Evolutionary conservation across 164 flowering plant species (phyloP).

Genomic region (Piper longum): DNA sequence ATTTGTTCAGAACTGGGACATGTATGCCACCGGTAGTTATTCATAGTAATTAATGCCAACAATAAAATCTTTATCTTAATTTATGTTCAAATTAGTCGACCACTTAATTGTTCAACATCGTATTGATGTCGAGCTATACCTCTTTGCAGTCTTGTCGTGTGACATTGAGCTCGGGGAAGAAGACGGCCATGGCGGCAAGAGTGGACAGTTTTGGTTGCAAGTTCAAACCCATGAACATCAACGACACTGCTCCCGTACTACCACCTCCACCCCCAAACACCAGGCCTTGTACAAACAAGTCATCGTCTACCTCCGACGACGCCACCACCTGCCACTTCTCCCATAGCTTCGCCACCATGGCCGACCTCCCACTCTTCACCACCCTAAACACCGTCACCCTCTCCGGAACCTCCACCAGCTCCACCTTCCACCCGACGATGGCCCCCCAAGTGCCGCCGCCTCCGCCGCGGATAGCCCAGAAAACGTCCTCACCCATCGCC

Average conservation of each 20-base stretch:
- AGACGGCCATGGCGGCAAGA: not conserved
- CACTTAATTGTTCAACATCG: too few relatives aligned
- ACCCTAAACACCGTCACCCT: constrained; percentile 6
- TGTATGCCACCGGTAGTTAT: too few relatives aligned
- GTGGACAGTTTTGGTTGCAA: constrained; percentile 6
- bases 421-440: constrained; percentile 13
- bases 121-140: not conserved
- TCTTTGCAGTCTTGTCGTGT: constrained; percentile 8
- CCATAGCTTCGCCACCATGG: constrained; percentile 1
- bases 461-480: constrained; percentile 17
- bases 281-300: constrained; percentile 6
- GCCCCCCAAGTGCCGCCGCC: constrained; percentile 13
- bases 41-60: too few relatives aligned
- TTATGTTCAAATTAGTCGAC: too few relatives aligned
- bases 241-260: not conserved
- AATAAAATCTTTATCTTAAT: too few relatives aligned
- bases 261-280: not conserved
- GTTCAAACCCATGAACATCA: constrained; percentile 9
- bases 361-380: constrained; percentile 2
- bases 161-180: constrained; percentile 4
- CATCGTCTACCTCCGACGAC: constrained; percentile 1
- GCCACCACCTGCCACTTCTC: constrained; percentile 12
- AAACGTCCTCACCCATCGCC: constrained; percentile 14
- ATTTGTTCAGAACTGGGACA: too few relatives aligned
- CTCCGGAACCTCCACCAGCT: constrained; percentile 6